Evolutionary conservation across 805 yeast genomes (phyloP), one percentile per base, ranked within the genome.

Genomic region (Candida alai): DNA sequence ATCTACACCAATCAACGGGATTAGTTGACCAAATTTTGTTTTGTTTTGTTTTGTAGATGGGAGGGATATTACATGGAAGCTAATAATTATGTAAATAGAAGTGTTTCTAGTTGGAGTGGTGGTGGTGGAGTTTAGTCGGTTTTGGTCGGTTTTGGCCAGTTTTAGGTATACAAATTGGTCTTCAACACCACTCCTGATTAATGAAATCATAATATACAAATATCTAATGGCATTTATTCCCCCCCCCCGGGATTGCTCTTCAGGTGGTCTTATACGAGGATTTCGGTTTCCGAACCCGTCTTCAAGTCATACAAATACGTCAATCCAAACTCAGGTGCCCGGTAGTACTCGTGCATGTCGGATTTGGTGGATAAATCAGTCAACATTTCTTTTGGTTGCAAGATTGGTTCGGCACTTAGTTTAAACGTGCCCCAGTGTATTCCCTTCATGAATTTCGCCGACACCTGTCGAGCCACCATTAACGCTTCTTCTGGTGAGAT

Each of bases 381-480:
- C 25, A 89, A 57, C 48, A 68, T 58, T 35, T 68, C 60, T 40
- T 84, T 82, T 1, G 97, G 97, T 54, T 89, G 97, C 23, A 85
- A 54, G 44, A 82, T 86, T 36, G 85, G 83, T 56, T 90, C 97
- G 29, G 88, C 83, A 54, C 95, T 84, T 45, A 90, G 61, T 17
- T 87, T 79, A 59, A 88, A 90, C 0, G 97, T 90, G 0, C 97
- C 97, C 95, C 96, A 90, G 58, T 90, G 97, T 20, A 90, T 87
- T 1, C 97, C 97, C 33, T 83, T 74, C 59, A 85, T 74, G 41
- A 71, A 74, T 37, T 69, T 56, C 2, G 85, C 78, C 5, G 70
- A 60, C 37, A 87, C 49, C 42, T 81, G 84, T 11, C 69, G 51
- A 72, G 79, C 78, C 4, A 88, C 80, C 40, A 75, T 65, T 3